phyloP scores from a whole-genome alignment of 805 yeast genomes.

The Wickerhamomyces silvicola region DNA sequence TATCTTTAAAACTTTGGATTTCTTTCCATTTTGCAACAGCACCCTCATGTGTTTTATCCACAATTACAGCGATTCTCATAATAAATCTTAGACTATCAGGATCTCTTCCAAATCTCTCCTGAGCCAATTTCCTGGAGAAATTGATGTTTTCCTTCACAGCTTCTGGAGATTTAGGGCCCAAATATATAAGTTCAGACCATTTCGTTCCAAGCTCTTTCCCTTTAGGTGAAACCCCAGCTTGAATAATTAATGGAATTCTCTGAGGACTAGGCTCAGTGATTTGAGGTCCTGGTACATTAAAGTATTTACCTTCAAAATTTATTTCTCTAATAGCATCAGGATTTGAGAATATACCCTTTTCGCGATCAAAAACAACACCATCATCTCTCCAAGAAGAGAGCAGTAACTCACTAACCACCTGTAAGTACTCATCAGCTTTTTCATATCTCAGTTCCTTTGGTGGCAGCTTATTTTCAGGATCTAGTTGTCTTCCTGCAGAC shows the following conservation, averaged over 20 bases:
- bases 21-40: slow-evolving; percentile 27
- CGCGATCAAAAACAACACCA: slow-evolving; percentile 13
- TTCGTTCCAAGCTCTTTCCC: slow-evolving; percentile 33
- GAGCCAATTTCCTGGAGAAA: slow-evolving; percentile 26
- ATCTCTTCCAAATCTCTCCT: slow-evolving; percentile 20
- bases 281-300: slow-evolving; percentile 29
- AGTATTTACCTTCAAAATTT: slow-evolving; percentile 17
- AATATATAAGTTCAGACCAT: slow-evolving; percentile 33
- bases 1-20: slow-evolving; percentile 23
- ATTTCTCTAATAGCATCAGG: slow-evolving; percentile 30
- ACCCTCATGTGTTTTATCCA: slow-evolving; percentile 30
- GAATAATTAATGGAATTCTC: slow-evolving; percentile 32
- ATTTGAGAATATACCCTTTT: slow-evolving; percentile 24
- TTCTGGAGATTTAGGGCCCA: slow-evolving; percentile 27
- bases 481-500: slow-evolving; percentile 33
- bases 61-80: slow-evolving; percentile 11
- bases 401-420: slow-evolving; percentile 32
- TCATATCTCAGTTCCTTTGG: slow-evolving; percentile 35
- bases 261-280: slow-evolving; percentile 34
- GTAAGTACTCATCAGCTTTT: slow-evolving; percentile 34
- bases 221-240: slow-evolving; percentile 32
- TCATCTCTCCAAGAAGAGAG: slow-evolving; percentile 38
- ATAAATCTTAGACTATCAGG: slow-evolving; percentile 12
- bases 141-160: slow-evolving; percentile 14
- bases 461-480: slow-evolving; percentile 27